Evolutionary conservation across 2,329 filamentous ascomycete genomes (phyloP).

Genomic region (Coniosporium tulheliwenetii): DNA sequence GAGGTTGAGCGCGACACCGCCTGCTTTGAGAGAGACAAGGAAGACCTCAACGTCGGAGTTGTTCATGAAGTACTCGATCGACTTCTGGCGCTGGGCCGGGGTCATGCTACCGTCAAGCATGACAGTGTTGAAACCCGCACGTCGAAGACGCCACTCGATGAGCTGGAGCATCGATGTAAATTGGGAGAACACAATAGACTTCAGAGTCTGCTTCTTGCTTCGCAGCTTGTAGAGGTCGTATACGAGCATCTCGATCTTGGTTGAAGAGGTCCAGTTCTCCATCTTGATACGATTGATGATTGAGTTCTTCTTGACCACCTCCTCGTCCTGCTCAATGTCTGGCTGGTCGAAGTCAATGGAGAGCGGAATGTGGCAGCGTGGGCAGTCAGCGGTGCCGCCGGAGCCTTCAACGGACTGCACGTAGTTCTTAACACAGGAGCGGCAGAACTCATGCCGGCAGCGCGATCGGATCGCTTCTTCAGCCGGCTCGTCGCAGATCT

Average conservation of each 20-base stretch:
- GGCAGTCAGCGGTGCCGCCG: conserved; percentile 52
- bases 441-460: conserved; percentile 88
- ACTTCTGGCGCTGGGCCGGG: conserved; percentile 78
- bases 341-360: conserved; percentile 89
- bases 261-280: conserved; percentile 96
- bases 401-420: conserved; percentile 59
- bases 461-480: conserved; percentile 87
- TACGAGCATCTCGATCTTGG: conserved; percentile 92
- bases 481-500: conserved; percentile 90
- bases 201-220: conserved; percentile 83
- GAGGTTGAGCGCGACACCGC: conserved; percentile 86
- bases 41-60: conserved; percentile 92
- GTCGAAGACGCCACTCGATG: conserved; percentile 88
- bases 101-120: conserved; percentile 98
- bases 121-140: conserved; percentile 94
- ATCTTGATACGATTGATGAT: conserved; percentile 99
- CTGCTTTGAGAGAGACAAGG: conserved; percentile 87
- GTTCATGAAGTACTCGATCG: conserved; percentile 93
- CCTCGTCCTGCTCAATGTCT: conserved; percentile 83
- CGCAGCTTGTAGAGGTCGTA: conserved; percentile 87
- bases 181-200: conserved; percentile 94
- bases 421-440: conserved; percentile 65
- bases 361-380: conserved; percentile 78
- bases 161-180: conserved; percentile 96
- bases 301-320: conserved; percentile 77